phyloP scores from a whole-genome alignment of 2,329 filamentous ascomycete species.

The Xylariaceae sp. region DNA sequence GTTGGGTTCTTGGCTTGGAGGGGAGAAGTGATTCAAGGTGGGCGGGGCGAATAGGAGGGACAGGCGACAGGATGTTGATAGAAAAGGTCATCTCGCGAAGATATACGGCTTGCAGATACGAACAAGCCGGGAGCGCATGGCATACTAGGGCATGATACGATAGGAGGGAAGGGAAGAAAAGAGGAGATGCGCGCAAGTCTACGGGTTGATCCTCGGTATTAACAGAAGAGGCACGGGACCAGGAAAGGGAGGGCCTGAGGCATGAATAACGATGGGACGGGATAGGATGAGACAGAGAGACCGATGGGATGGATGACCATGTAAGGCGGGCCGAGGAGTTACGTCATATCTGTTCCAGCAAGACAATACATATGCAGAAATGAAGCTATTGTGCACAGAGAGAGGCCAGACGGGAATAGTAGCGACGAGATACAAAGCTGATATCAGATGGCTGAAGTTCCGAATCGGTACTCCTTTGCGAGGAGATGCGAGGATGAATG shows the following conservation, averaged over 20 bases:
- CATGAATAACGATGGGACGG: too few species aligned
- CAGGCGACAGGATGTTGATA: constrained; percentile 22
- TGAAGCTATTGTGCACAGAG: background rate
- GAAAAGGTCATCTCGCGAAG: constrained; percentile 25
- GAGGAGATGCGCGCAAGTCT: background rate
- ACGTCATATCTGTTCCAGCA: background rate
- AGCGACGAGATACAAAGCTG: background rate
- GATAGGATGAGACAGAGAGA: too few species aligned
- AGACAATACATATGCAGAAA: background rate
- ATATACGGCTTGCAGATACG: constrained; percentile 1
- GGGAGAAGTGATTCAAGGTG: background rate
- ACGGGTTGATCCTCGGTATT: background rate
- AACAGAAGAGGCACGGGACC: background rate
- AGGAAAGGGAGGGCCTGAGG: background rate
- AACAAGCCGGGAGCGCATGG: constrained; percentile 1
- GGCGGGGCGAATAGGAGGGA: constrained; percentile 12
- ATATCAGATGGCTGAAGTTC: background rate
- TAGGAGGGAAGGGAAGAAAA: background rate
- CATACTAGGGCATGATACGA: constrained; percentile 1
- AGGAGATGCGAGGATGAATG: background rate
- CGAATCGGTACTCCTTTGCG: too few species aligned
- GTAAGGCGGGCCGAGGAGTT: background rate
- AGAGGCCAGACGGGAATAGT: background rate
- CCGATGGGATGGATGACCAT: background rate
- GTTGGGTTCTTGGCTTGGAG: background rate